These are phyloP conservation scores for Ophiobolus disseminans DNA, from an alignment of 2,329 filamentous ascomycete genomes.

Conservation along the genomic window DNA sequence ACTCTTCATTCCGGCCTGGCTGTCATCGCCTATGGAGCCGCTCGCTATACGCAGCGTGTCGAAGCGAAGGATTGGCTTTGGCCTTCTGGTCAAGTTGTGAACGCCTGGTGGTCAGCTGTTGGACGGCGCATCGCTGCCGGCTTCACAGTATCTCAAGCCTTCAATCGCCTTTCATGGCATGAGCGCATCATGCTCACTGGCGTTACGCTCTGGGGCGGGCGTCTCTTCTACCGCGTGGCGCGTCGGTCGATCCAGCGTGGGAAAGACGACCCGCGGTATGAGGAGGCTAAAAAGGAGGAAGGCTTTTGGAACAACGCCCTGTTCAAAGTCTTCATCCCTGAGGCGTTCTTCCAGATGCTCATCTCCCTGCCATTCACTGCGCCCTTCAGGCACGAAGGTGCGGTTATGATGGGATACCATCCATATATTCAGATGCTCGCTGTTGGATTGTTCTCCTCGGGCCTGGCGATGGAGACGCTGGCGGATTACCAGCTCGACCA, in stretches of 20 bases:
- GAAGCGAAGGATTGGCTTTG: slow-evolving; percentile 69
- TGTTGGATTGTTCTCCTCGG: slow-evolving; percentile 64
- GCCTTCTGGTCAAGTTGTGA: slow-evolving; percentile 62
- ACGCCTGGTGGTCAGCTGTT: slow-evolving; percentile 67
- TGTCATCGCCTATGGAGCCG: slow-evolving; percentile 59
- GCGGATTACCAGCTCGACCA: slow-evolving; percentile 64
- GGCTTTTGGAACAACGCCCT: slow-evolving; percentile 66
- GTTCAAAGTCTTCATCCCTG: slow-evolving; percentile 63
- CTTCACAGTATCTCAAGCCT: slow-evolving; percentile 56
- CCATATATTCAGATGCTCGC: slow-evolving; percentile 50
- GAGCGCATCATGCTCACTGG: slow-evolving; percentile 64
- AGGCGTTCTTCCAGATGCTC: slow-evolving; percentile 63
- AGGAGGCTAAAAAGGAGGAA: slow-evolving; percentile 57
- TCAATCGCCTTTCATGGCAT: slow-evolving; percentile 58
- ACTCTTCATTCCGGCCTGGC: slow-evolving; percentile 61
- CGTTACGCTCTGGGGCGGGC: slow-evolving; percentile 64
- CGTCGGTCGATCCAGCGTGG: slow-evolving; percentile 58
- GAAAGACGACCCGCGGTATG: slow-evolving; percentile 65
- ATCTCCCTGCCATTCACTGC: slow-evolving; percentile 65
- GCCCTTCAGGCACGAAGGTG: slow-evolving; percentile 59
- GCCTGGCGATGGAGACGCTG: slow-evolving; percentile 63
- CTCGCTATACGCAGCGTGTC: slow-evolving; percentile 60
- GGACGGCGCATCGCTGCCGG: slow-evolving; percentile 59
- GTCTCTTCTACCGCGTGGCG: slow-evolving; percentile 63
- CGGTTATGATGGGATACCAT: slow-evolving; percentile 47